Conservation (phyloP, 441 rosid genomes). For the Metrosideros polymorpha region DNA sequence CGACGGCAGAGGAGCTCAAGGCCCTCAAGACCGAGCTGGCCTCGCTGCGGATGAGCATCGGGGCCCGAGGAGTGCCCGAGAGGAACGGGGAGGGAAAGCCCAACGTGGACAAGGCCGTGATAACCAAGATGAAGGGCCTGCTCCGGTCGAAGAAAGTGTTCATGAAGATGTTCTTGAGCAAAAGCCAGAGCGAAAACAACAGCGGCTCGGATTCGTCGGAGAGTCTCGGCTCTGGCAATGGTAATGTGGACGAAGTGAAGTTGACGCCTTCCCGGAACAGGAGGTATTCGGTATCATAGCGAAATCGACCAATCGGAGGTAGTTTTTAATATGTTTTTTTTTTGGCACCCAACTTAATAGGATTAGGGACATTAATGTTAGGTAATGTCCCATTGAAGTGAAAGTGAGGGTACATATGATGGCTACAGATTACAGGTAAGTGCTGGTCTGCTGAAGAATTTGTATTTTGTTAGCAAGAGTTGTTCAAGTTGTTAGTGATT, state of each 20-base stretch:
- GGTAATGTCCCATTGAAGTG: background rate
- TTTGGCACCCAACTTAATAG: background rate
- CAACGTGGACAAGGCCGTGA: constrained; percentile 22
- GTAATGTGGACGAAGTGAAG: constrained; percentile 23
- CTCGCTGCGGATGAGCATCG: constrained; percentile 32
- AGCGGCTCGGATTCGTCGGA: constrained; percentile 74
- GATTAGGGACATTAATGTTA: background rate
- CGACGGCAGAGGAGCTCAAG: constrained; percentile 61
- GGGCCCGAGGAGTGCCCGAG: constrained; percentile 20
- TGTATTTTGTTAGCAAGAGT: background rate
- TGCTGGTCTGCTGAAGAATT: background rate
- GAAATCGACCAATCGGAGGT: background rate
- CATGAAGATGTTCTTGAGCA: constrained; percentile 43
- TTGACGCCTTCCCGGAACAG: constrained; percentile 62
- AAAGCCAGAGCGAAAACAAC: constrained; percentile 26
- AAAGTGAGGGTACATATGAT: background rate
- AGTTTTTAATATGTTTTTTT: background rate
- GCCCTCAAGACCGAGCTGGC: constrained; percentile 61
- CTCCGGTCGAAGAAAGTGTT: constrained; percentile 61
- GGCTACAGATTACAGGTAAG: background rate
- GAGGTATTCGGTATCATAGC: constrained; percentile 63
- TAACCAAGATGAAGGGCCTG: constrained; percentile 58
- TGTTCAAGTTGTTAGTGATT: background rate
- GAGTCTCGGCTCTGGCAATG: constrained; percentile 49
- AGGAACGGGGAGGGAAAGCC: constrained; percentile 22